Conservation (phyloP, 352 stramenopile species). For the Phytophthora megakarya region DNA sequence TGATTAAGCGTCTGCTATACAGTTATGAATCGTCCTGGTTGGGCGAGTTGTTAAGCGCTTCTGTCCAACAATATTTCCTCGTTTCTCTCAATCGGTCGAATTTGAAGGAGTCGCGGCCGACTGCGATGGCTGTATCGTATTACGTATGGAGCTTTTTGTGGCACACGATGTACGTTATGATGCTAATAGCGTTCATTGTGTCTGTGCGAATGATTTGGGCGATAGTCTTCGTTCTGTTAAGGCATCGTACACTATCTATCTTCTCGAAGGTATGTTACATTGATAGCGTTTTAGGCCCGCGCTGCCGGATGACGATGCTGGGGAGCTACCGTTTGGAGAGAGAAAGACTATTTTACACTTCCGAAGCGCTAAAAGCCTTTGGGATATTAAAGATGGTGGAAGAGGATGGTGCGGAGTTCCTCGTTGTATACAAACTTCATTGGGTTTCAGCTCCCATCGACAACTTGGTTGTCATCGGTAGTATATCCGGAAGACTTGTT, state of each 20-base stretch:
- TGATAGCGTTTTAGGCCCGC: conserved; percentile 15
- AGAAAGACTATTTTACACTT: conserved; percentile 13
- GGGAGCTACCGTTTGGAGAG: conserved; percentile 13
- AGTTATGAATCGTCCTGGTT: conserved; percentile 27
- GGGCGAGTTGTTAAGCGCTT: conserved; percentile 24
- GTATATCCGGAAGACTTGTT: conserved; percentile 7
- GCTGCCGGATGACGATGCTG: conserved; percentile 21
- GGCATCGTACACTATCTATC: not conserved
- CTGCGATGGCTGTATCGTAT: conserved; percentile 16
- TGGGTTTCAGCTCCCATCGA: conserved; percentile 6
- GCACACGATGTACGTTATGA: conserved; percentile 20
- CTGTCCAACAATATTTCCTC: conserved; percentile 14
- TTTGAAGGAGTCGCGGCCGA: conserved; percentile 18
- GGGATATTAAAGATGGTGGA: conserved; percentile 20
- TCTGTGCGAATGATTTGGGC: conserved; percentile 3
- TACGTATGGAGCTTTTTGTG: conserved; percentile 32
- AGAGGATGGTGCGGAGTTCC: conserved; percentile 13
- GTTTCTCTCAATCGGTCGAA: conserved; percentile 17
- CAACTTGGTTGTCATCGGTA: conserved; percentile 17
- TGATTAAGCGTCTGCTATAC: conserved; percentile 27
- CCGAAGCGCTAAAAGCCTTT: conserved; percentile 23
- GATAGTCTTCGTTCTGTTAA: not conserved
- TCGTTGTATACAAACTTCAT: conserved; percentile 15
- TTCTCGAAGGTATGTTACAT: conserved; percentile 16
- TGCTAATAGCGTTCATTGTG: conserved; percentile 20